These are phyloP conservation scores for Penicillium egyptiacum DNA, from an alignment of 495 filamentous ascomycete genomes.

Conservation along the genomic window DNA sequence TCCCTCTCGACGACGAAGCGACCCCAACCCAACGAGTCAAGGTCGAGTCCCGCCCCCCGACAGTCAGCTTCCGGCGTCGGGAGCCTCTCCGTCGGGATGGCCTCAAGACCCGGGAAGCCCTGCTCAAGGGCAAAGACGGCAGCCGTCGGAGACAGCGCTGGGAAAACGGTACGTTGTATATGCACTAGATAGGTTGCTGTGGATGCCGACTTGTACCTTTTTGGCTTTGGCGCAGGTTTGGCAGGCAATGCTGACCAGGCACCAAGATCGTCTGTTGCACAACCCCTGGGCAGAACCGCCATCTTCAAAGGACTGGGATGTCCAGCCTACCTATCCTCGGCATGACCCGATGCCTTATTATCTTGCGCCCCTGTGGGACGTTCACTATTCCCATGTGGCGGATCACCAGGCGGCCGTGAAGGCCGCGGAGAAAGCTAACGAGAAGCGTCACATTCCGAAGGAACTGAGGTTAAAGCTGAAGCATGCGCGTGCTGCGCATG, in stretches of 20 bases:
- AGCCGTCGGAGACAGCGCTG: constrained; percentile 81
- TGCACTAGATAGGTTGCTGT: not conserved
- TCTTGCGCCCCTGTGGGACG: constrained; percentile 84
- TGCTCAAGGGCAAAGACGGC: constrained; percentile 93
- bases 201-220: not conserved
- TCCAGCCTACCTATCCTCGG: constrained; percentile 74
- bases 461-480: constrained; percentile 64
- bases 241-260: constrained; percentile 10
- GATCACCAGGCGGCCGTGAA: constrained; percentile 41
- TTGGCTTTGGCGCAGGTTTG: not conserved
- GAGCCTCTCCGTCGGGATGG: constrained; percentile 59
- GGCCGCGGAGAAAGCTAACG: constrained; percentile 37
- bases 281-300: constrained; percentile 88
- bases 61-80: constrained; percentile 43
- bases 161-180: constrained; percentile 78
- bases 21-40: constrained; percentile 27
- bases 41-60: constrained; percentile 26
- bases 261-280: constrained; percentile 74
- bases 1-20: constrained; percentile 50
- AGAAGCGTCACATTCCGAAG: constrained; percentile 49
- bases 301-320: constrained; percentile 73
- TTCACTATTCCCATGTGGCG: constrained; percentile 51
- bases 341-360: constrained; percentile 79
- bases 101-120: constrained; percentile 67
- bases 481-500: constrained; percentile 65